Base-by-base conservation (phyloP, 2,329 filamentous ascomycete species). In the Chrysoporthe austroafricana region DNA sequence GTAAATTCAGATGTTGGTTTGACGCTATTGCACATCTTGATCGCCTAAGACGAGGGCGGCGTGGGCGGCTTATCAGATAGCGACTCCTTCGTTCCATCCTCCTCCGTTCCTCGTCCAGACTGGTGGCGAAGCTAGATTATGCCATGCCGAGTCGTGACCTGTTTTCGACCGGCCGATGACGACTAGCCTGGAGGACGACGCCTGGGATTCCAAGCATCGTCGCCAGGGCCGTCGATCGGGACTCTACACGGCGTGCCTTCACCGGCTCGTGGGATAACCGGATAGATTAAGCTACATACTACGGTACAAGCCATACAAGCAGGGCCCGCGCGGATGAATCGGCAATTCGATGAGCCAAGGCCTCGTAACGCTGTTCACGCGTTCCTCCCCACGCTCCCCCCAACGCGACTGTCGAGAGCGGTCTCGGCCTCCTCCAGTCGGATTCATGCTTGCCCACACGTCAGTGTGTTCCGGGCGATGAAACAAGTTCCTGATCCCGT, bases 21-120 rank as follows among this genome's bases (percentile, higher is more conserved):
- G 36, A 5, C 9, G 36, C 36, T 26, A 26, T 26, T 26, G 26
- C 36, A 39, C 36, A 39, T 9, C 36, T 39, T 39, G 36, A 39
- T 39, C 9, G 36, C 36, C 36, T 39, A 39, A 21, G 14, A 52
- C 21, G 52, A 36, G 34, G 32, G 36, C 14, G 21, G 26, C 32
- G 52, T 57, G 54, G 61, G 61, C 26, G 46, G 61, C 46, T 54
- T 63, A 63, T 54, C 61, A 52, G 46, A 54, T 54, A 63, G 44
- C 18, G 18, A 32, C 34, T 57, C 54, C 34, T 57, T 57, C 54
- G 34, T 39, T 57, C 52, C 52, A 36, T 56, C 3, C 1, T 36
- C 34, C 54, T 34, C 16, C 34, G 21, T 21, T 21, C 6, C 54
- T 57, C 32, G 54, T 57, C 2, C 54, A 26, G 26, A 2, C 2